phyloP scores from a whole-genome alignment of 345 rosid species.

The Toxicodendron radicans region DNA sequence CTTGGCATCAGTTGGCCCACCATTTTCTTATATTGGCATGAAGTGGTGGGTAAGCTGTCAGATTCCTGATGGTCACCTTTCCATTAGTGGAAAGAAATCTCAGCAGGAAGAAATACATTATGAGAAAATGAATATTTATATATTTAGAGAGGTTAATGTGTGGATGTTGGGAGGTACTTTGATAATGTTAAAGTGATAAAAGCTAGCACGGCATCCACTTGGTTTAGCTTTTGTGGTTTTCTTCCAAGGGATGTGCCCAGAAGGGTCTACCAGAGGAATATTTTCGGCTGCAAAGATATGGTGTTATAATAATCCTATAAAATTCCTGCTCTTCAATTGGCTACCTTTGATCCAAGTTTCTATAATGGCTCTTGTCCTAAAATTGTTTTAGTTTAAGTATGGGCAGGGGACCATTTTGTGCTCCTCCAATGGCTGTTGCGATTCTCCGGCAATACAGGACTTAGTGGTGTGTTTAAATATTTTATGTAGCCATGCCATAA shows the following conservation, averaged over 20 bases:
- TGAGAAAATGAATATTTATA: constrained; percentile 1
- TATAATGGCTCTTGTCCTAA: not conserved
- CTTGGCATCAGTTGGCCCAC: constrained; percentile 28
- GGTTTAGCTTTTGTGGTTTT: constrained; percentile 16
- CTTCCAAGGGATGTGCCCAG: constrained; percentile 23
- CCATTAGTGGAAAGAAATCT: constrained; percentile 44
- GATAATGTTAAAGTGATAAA: constrained; percentile 25
- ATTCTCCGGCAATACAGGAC: constrained; percentile 19
- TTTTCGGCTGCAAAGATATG: constrained; percentile 20
- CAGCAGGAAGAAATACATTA: not conserved
- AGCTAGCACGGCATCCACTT: constrained; percentile 33
- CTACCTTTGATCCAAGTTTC: not conserved
- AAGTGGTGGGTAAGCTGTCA: constrained; percentile 33
- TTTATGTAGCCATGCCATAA: not conserved
- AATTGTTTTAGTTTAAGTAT: too few relatives aligned
- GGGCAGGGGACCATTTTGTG: not conserved
- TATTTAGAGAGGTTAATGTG: not conserved
- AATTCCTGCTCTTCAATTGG: constrained; percentile 1
- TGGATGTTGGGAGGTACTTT: constrained; percentile 17
- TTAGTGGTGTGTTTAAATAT: constrained; percentile 13
- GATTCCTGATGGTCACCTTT: constrained; percentile 24
- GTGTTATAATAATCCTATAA: constrained; percentile 1
- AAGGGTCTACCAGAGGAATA: constrained; percentile 5
- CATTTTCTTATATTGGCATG: constrained; percentile 25
- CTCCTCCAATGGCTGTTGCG: constrained; percentile 16